Conservation (phyloP, 352 stramenopile genomes). For the Globisporangium solare region DNA sequence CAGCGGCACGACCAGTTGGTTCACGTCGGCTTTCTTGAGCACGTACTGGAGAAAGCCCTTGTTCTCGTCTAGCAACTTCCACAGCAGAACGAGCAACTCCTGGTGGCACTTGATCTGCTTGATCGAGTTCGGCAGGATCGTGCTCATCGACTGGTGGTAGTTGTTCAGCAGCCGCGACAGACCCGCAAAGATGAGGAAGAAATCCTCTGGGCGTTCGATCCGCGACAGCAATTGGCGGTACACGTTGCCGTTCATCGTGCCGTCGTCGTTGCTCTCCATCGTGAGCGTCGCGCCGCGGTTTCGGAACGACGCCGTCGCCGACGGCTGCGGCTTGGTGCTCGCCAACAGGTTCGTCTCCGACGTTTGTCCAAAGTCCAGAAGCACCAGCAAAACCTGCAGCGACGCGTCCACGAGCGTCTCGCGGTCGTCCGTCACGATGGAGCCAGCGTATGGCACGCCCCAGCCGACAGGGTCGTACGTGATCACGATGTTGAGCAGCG, state of each 20-base stretch:
- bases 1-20: constrained; percentile 80
- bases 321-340: constrained; percentile 46
- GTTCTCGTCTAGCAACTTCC: constrained; percentile 98
- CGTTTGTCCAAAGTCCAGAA: constrained; percentile 92
- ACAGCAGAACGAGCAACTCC: constrained; percentile 96
- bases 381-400: constrained; percentile 91
- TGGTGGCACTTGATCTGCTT: constrained; percentile 96
- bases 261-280: constrained; percentile 29
- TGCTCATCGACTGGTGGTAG: constrained; percentile 92
- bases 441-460: constrained; percentile 85
- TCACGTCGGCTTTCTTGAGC: constrained; percentile 93
- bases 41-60: constrained; percentile 93
- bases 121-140: constrained; percentile 91
- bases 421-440: constrained; percentile 87
- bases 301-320: constrained; percentile 20
- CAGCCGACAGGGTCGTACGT: constrained; percentile 91
- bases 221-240: constrained; percentile 67
- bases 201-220: constrained; percentile 82
- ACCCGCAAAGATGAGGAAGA: constrained; percentile 91
- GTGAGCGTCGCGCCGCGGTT: constrained; percentile 15
- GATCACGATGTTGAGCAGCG: constrained; percentile 94
- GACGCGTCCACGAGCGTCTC: constrained; percentile 90
- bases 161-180: constrained; percentile 97
- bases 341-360: constrained; percentile 33
- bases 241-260: constrained; percentile 34